Conservation (phyloP, 768 basidiomycete genomes). For the Nidularia pulvinata region DNA sequence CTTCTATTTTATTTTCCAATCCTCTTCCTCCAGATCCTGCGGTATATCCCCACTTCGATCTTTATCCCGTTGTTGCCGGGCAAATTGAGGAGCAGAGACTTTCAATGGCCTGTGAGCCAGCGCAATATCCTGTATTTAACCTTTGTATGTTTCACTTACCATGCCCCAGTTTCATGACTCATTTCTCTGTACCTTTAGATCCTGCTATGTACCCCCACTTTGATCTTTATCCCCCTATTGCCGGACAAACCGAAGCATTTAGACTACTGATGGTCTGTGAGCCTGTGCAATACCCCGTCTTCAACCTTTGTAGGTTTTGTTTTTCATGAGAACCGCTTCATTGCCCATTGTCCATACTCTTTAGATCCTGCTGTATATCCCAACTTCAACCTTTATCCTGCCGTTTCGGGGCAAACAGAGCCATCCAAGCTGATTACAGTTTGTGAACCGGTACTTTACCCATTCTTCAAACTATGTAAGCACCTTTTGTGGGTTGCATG, state of each 20-base stretch:
- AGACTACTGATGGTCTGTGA: too few species aligned
- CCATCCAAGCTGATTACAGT: too few species aligned
- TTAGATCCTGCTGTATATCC: slow-evolving; percentile 4
- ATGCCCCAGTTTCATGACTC: too few species aligned
- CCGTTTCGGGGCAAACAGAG: not conserved
- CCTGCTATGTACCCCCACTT: slow-evolving; percentile 7
- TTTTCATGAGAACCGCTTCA: too few species aligned
- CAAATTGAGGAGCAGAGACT: too few species aligned
- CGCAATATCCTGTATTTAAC: not conserved
- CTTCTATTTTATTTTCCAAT: not conserved
- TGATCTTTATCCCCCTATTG: slow-evolving; percentile 6
- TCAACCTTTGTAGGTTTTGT: not conserved
- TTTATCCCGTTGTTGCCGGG: not conserved
- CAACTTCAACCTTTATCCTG: slow-evolving; percentile 9
- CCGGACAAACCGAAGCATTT: not conserved
- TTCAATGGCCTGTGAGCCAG: not conserved
- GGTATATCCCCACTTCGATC: slow-evolving; percentile 1
- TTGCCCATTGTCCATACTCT: too few species aligned
- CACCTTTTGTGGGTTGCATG: too few species aligned
- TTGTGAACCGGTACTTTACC: too few species aligned
- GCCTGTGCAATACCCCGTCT: too few species aligned
- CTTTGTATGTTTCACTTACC: too few species aligned
- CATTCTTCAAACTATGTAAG: not conserved
- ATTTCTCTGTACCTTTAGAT: not conserved
- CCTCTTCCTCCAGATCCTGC: slow-evolving; percentile 1